phyloP scores from a whole-genome alignment of 805 yeast genomes.

The Candida insectorum region DNA sequence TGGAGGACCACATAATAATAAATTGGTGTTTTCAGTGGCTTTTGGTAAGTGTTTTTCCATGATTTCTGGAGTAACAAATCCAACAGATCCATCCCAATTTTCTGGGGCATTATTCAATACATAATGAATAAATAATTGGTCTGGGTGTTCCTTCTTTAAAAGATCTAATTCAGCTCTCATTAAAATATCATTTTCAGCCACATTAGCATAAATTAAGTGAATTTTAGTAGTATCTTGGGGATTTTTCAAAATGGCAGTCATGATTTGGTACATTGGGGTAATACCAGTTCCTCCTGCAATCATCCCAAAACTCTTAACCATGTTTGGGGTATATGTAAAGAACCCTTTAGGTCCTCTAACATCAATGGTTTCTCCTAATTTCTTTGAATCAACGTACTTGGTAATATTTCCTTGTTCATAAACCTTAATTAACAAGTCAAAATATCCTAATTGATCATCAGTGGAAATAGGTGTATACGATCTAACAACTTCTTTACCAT shows the following conservation, averaged over 20 bases:
- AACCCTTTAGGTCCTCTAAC: slow-evolving; percentile 91
- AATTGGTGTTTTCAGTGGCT: slow-evolving; percentile 57
- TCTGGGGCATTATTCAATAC: slow-evolving; percentile 72
- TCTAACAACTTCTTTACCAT: slow-evolving; percentile 77
- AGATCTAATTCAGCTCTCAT: slow-evolving; percentile 76
- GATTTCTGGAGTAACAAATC: slow-evolving; percentile 76
- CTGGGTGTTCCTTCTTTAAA: slow-evolving; percentile 53
- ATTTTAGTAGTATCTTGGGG: slow-evolving; percentile 78
- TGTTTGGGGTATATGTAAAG: slow-evolving; percentile 77
- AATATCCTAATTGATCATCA: slow-evolving; percentile 74
- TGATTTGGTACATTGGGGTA: slow-evolving; percentile 92
- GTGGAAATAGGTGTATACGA: slow-evolving; percentile 89
- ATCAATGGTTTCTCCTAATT: slow-evolving; percentile 73
- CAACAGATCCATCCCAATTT: slow-evolving; percentile 73
- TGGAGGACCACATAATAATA: slow-evolving; percentile 91
- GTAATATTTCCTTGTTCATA: slow-evolving; percentile 87
- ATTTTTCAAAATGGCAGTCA: slow-evolving; percentile 73
- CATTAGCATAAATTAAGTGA: slow-evolving; percentile 76
- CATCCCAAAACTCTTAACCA: slow-evolving; percentile 75
- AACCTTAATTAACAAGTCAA: slow-evolving; percentile 81
- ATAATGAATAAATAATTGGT: slow-evolving; percentile 62
- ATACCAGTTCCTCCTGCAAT: slow-evolving; percentile 97
- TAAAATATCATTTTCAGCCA: slow-evolving; percentile 73
- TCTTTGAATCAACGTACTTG: slow-evolving; percentile 62
- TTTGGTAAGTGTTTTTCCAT: slow-evolving; percentile 62